Evolutionary conservation across 1,139 yeast genomes (phyloP).

Genomic region (Sugiyamaella paludigena): DNA sequence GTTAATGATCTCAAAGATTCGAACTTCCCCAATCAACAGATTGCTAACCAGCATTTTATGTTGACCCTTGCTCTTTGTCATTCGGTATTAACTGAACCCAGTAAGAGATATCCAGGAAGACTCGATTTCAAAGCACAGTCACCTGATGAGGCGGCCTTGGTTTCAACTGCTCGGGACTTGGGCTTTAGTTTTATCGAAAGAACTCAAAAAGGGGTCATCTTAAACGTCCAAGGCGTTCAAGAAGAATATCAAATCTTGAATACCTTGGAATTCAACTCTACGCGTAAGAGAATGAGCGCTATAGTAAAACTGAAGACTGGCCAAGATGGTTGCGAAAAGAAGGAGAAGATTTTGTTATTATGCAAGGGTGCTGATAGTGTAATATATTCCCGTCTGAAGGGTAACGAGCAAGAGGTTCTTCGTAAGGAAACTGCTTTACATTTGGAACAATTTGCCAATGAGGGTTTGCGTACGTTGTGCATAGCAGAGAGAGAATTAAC

Average conservation of each 20-base stretch:
- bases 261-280: conserved; percentile 80
- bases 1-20: conserved; percentile 53
- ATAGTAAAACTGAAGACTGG: conserved; percentile 70
- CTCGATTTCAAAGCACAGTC: conserved; percentile 85
- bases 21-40: conserved; percentile 55
- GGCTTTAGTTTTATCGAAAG: conserved; percentile 81
- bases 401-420: conserved; percentile 52
- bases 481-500: conserved; percentile 78
- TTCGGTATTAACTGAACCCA: conserved; percentile 78
- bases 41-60: conserved; percentile 75
- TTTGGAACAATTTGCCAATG: conserved; percentile 91
- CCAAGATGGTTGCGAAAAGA: conserved; percentile 26
- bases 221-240: conserved; percentile 72
- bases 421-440: conserved; percentile 74
- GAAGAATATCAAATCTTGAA: conserved; percentile 72
- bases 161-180: conserved; percentile 86
- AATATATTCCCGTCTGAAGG: conserved; percentile 68
- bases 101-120: conserved; percentile 54
- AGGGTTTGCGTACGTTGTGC: conserved; percentile 92
- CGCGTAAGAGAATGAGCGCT: conserved; percentile 96
- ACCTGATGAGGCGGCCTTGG: conserved; percentile 98
- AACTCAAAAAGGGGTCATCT: conserved; percentile 64
- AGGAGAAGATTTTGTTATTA: conserved; percentile 53
- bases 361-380: conserved; percentile 96
- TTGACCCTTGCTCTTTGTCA: conserved; percentile 86